Conservation (phyloP, 176 grass and related monocot genomes). For the Thinopyrum elongatum region DNA sequence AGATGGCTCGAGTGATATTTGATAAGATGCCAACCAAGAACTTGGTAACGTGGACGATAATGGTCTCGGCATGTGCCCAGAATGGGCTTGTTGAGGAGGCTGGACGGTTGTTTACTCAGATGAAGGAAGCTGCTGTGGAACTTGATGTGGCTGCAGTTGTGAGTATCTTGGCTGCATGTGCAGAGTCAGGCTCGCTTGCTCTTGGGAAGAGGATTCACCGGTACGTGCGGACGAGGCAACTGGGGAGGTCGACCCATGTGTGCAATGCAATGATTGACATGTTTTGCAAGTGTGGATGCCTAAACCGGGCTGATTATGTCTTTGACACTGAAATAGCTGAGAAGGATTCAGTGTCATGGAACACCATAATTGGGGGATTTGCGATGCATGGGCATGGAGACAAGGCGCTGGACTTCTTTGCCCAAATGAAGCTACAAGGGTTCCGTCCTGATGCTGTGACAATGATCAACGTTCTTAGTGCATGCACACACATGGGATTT, state of each 20-base stretch:
- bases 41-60: constrained; percentile 76
- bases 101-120: constrained; percentile 50
- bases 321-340: constrained; percentile 60
- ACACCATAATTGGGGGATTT: constrained; percentile 74
- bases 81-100: constrained; percentile 58
- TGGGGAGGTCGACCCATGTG: constrained; percentile 36
- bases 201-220: constrained; percentile 74
- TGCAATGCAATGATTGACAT: constrained; percentile 85
- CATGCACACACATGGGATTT: constrained; percentile 66
- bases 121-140: constrained; percentile 48
- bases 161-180: constrained; percentile 75
- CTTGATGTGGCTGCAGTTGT: constrained; percentile 55
- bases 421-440: constrained; percentile 62
- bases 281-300: constrained; percentile 75
- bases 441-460: constrained; percentile 63
- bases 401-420: constrained; percentile 53
- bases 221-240: constrained; percentile 39
- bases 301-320: constrained; percentile 50
- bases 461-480: constrained; percentile 60
- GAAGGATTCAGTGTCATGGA: constrained; percentile 72
- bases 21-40: constrained; percentile 76
- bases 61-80: constrained; percentile 60
- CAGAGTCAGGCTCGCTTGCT: constrained; percentile 59
- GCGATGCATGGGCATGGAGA: constrained; percentile 72
- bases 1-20: constrained; percentile 60